phyloP scores from a whole-genome alignment of 2,329 filamentous ascomycete genomes.

The Aureobasidium vineae region DNA sequence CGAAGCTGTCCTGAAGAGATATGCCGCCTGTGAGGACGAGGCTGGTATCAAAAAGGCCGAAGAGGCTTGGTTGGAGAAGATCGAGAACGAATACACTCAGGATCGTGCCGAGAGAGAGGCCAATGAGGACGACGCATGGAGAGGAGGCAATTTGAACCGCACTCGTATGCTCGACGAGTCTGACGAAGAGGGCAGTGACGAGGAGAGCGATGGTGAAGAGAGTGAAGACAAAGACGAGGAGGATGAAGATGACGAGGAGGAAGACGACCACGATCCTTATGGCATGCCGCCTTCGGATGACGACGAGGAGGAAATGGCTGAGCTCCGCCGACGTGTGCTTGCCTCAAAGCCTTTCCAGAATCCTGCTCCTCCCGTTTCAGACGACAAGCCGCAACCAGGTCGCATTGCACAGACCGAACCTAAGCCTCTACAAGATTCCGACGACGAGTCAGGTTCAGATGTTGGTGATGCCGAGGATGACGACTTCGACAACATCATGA shows the following conservation, averaged over 20 bases:
- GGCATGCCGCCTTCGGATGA: slow-evolving; percentile 73
- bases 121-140: slow-evolving; percentile 74
- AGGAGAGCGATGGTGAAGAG: slow-evolving; percentile 45
- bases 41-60: slow-evolving; percentile 80
- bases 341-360: slow-evolving; percentile 85
- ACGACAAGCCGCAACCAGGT: slow-evolving; percentile 57
- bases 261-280: slow-evolving; percentile 63
- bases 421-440: slow-evolving; percentile 53
- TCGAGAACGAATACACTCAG: slow-evolving; percentile 85
- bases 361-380: slow-evolving; percentile 39
- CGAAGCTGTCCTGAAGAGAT: slow-evolving; percentile 72
- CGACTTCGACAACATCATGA: slow-evolving; percentile 89
- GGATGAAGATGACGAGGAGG: slow-evolving; percentile 44
- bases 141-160: slow-evolving; percentile 83
- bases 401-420: slow-evolving; percentile 59
- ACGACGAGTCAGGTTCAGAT: slow-evolving; percentile 70
- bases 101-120: slow-evolving; percentile 66
- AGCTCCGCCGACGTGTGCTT: slow-evolving; percentile 84
- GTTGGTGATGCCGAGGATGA: slow-evolving; percentile 66
- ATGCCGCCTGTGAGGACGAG: slow-evolving; percentile 79
- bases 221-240: slow-evolving; percentile 47
- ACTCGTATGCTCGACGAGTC: slow-evolving; percentile 52
- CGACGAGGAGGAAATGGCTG: slow-evolving; percentile 89
- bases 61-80: slow-evolving; percentile 80
- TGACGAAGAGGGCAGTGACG: slow-evolving; percentile 47